Evolutionary conservation across 148 eudicot genomes (phyloP).

Genomic region (Arbutus unedo): DNA sequence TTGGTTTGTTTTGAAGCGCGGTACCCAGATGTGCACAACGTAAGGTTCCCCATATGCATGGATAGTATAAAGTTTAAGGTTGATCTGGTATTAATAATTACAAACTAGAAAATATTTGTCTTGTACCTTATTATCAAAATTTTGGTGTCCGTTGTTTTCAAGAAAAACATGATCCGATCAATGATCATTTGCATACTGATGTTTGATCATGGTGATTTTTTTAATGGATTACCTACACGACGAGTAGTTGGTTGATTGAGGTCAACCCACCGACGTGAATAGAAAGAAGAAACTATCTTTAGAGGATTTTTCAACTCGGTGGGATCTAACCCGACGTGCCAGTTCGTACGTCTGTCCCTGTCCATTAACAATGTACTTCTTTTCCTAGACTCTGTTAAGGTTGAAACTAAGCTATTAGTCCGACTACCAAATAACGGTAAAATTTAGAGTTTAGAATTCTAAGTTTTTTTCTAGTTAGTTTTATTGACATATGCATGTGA

Average conservation of each 20-base stretch:
- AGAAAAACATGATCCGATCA: no score
- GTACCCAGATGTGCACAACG: no score
- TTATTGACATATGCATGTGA: not conserved
- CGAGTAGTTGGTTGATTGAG: not conserved
- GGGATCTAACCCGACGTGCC: no score
- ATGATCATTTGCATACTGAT: not conserved
- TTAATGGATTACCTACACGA: not conserved
- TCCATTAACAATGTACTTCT: no score
- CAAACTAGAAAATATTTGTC: no score
- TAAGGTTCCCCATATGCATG: no score
- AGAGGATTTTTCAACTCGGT: not conserved
- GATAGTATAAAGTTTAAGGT: no score
- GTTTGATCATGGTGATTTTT: not conserved
- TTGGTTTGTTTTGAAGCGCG: no score
- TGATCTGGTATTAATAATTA: no score
- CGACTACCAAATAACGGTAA: not conserved
- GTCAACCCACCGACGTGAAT: not conserved
- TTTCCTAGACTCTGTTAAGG: not conserved
- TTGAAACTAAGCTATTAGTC: not conserved
- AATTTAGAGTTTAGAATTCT: not conserved
- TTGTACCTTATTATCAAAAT: no score
- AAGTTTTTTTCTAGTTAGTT: not conserved
- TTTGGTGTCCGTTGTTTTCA: no score
- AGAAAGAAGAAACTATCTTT: not conserved
- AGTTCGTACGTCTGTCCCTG: no score